These are phyloP conservation scores for Colletotrichum filicis DNA, from an alignment of 2,329 filamentous ascomycete genomes.

Conservation along the genomic window DNA sequence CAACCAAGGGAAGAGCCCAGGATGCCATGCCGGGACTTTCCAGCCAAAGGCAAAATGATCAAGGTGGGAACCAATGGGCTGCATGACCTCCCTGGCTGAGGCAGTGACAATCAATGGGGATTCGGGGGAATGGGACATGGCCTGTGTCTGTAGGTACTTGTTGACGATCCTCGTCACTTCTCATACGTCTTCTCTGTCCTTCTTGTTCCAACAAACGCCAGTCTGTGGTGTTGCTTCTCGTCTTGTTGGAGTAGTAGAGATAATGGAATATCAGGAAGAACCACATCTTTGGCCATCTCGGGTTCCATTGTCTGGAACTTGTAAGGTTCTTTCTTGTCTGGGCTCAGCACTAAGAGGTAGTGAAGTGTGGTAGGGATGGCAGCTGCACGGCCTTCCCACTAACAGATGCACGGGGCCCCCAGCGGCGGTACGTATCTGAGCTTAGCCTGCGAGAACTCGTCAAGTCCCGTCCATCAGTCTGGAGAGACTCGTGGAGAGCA, in stretches of 20 bases:
- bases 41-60: not conserved
- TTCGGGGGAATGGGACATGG: not conserved
- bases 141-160: not conserved
- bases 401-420: not conserved
- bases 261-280: not conserved
- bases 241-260: not conserved
- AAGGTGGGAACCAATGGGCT: conserved; percentile 13
- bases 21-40: not conserved
- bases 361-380: conserved; percentile 25
- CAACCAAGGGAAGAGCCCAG: not conserved
- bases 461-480: not conserved
- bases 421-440: conserved; percentile 14
- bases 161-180: not conserved
- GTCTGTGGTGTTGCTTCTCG: too few species aligned
- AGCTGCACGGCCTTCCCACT: conserved; percentile 17
- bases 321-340: not conserved
- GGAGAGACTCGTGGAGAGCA: not conserved
- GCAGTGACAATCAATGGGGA: conserved; percentile 32
- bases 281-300: not conserved
- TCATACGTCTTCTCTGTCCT: not conserved
- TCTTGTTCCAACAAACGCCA: too few species aligned
- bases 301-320: not conserved
- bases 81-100: not conserved
- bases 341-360: not conserved
- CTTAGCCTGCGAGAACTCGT: conserved; percentile 1